Conservation (phyloP, 2,329 filamentous ascomycete genomes). For the Samsoniella hepiali region DNA sequence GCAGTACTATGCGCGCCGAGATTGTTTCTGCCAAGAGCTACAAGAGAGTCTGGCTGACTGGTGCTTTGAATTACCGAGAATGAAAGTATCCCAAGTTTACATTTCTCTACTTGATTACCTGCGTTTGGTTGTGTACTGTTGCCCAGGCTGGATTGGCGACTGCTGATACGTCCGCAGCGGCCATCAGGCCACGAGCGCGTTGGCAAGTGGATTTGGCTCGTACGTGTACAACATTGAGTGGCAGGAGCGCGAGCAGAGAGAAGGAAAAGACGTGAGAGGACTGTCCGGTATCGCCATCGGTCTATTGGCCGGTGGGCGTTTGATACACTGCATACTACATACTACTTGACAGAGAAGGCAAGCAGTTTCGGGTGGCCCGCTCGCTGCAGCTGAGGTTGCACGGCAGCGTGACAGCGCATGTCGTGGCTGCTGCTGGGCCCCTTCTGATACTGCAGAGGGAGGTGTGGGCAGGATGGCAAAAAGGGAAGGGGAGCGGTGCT, state of each 20-base stretch:
- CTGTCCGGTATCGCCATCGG: neutral
- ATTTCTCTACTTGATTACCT: too few species aligned
- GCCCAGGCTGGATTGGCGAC: too few species aligned
- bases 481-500: neutral
- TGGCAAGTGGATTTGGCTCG: neutral
- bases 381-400: slow-evolving; percentile 2
- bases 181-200: too few species aligned
- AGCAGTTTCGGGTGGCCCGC: neutral
- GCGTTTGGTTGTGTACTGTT: too few species aligned
- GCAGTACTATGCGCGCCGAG: too few species aligned
- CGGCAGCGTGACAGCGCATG: slow-evolving; percentile 13
- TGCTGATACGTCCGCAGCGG: too few species aligned
- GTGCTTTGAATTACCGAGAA: too few species aligned
- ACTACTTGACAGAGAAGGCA: too few species aligned
- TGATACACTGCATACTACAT: neutral
- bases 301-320: neutral
- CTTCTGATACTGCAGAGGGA: neutral
- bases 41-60: too few species aligned
- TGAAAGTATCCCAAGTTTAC: too few species aligned
- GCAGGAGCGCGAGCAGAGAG: neutral
- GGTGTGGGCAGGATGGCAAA: neutral
- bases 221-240: neutral
- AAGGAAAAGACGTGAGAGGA: neutral
- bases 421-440: slow-evolving; percentile 7
- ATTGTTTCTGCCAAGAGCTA: too few species aligned